A percentile compares a stretch with the other conserved stretches of the same genome.
These are phyloP conservation scores for Penicillium occitanis DNA, from an alignment of 2,329 filamentous ascomycete genomes.

Conservation along the genomic window DNA sequence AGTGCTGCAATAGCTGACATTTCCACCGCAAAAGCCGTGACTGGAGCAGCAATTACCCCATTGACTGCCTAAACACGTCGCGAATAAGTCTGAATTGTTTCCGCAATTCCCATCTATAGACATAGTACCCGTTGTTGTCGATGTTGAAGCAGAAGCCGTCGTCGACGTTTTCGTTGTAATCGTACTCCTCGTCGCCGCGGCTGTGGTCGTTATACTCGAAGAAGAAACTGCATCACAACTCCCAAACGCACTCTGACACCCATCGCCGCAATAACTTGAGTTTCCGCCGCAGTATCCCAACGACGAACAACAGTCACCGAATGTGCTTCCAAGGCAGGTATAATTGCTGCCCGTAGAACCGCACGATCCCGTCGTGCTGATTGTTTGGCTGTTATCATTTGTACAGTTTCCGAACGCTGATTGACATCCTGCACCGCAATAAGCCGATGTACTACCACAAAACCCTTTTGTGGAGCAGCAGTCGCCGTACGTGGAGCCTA, in stretches of 20 bases:
- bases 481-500: conserved; percentile 4
- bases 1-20: neutral
- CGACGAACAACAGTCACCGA: conserved; percentile 4
- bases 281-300: conserved; percentile 3
- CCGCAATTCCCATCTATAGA: conserved; percentile 5
- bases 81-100: neutral
- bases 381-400: neutral
- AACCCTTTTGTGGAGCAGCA: conserved; percentile 2
- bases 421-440: conserved; percentile 4
- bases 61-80: conserved; percentile 1
- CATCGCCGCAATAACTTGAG: conserved; percentile 1
- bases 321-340: conserved; percentile 7
- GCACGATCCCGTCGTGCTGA: neutral
- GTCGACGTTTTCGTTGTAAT: neutral
- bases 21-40: conserved; percentile 3
- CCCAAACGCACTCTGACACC: conserved; percentile 1
- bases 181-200: neutral
- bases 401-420: neutral
- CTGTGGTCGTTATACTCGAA: neutral
- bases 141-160: neutral
- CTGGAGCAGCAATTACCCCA: conserved; percentile 2
- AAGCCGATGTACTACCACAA: neutral
- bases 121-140: neutral
- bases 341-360: neutral
- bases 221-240: neutral